These are phyloP conservation scores for Stagonosporopsis cucurbitacearum DNA, from an alignment of 2,329 filamentous ascomycete species.

Conservation along the genomic window DNA sequence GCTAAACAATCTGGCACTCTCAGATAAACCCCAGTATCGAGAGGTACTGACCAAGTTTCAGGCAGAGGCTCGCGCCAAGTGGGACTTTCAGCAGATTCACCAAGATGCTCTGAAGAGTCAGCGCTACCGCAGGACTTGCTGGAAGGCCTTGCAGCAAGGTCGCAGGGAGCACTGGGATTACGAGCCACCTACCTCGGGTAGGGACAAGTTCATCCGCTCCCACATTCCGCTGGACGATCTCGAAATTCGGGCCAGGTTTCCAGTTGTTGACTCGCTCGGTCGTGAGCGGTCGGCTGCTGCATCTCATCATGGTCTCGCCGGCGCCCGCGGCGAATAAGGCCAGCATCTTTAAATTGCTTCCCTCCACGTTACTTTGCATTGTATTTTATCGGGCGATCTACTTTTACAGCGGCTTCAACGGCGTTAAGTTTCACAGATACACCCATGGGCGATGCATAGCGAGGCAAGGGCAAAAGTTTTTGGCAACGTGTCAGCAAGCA, in stretches of 20 bases:
- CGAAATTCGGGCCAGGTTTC: slow-evolving; percentile 77
- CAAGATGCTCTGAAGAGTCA: slow-evolving; percentile 77
- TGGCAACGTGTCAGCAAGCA: background rate
- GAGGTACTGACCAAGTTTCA: slow-evolving; percentile 67
- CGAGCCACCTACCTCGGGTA: slow-evolving; percentile 74
- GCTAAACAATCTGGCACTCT: slow-evolving; percentile 70
- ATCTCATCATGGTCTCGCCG: slow-evolving; percentile 45
- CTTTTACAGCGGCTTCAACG: slow-evolving; percentile 4
- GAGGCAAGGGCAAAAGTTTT: background rate
- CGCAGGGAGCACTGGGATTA: slow-evolving; percentile 78
- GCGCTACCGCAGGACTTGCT: slow-evolving; percentile 78
- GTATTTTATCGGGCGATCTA: background rate
- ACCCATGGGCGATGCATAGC: slow-evolving; percentile 2
- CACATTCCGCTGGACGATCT: slow-evolving; percentile 81
- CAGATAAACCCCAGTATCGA: slow-evolving; percentile 47
- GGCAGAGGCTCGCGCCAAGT: slow-evolving; percentile 74
- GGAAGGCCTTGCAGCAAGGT: slow-evolving; percentile 76
- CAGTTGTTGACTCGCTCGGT: slow-evolving; percentile 59
- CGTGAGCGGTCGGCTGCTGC: slow-evolving; percentile 43
- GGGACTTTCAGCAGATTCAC: slow-evolving; percentile 83
- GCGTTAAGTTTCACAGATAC: slow-evolving; percentile 1
- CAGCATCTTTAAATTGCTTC: background rate
- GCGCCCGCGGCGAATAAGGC: slow-evolving; percentile 43
- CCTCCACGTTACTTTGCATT: background rate
- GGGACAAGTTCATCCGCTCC: slow-evolving; percentile 77